A percentile compares a stretch with the other conserved stretches of the same genome.
These are phyloP conservation scores for Pleurotus tuoliensis DNA, from an alignment of 768 basidiomycete species.

Conservation along the genomic window DNA sequence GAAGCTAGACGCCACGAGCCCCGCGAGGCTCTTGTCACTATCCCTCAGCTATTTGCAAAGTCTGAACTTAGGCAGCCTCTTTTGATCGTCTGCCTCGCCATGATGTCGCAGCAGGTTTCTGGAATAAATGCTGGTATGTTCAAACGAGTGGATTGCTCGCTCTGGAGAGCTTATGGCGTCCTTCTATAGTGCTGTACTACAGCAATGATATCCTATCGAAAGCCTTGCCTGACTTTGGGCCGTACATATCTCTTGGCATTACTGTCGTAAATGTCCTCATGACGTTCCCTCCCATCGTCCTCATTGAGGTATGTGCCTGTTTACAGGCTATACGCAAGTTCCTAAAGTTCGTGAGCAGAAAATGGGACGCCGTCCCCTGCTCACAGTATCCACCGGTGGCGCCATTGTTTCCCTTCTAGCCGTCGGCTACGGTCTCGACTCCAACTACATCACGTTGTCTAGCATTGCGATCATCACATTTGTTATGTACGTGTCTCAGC, in stretches of 20 bases:
- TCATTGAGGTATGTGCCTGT: slow-evolving; percentile 67
- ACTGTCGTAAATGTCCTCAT: slow-evolving; percentile 80
- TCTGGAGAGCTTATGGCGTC: slow-evolving; percentile 7
- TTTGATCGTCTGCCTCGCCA: slow-evolving; percentile 61
- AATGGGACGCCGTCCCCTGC: slow-evolving; percentile 66
- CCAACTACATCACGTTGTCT: slow-evolving; percentile 53
- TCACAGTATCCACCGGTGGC: slow-evolving; percentile 64
- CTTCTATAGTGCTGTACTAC: slow-evolving; percentile 78
- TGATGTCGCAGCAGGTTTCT: slow-evolving; percentile 78
- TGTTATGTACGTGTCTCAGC: slow-evolving; percentile 56
- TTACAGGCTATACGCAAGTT: background rate
- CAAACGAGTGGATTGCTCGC: background rate
- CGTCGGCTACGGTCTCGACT: slow-evolving; percentile 70
- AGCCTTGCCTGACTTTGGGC: slow-evolving; percentile 73
- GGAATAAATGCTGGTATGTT: slow-evolving; percentile 71
- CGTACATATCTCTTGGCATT: slow-evolving; percentile 81
- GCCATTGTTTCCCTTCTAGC: slow-evolving; percentile 61
- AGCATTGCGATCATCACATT: slow-evolving; percentile 77
- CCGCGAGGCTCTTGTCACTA: slow-evolving; percentile 31
- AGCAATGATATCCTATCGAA: slow-evolving; percentile 84
- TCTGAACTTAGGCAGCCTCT: slow-evolving; percentile 60
- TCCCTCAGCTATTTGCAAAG: slow-evolving; percentile 48
- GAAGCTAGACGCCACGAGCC: slow-evolving; percentile 18
- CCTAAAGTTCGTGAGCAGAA: slow-evolving; percentile 37
- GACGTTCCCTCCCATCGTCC: slow-evolving; percentile 82